Evolutionary conservation across 2,329 filamentous ascomycete genomes (phyloP).

Genomic region (Fusarium clavum): DNA sequence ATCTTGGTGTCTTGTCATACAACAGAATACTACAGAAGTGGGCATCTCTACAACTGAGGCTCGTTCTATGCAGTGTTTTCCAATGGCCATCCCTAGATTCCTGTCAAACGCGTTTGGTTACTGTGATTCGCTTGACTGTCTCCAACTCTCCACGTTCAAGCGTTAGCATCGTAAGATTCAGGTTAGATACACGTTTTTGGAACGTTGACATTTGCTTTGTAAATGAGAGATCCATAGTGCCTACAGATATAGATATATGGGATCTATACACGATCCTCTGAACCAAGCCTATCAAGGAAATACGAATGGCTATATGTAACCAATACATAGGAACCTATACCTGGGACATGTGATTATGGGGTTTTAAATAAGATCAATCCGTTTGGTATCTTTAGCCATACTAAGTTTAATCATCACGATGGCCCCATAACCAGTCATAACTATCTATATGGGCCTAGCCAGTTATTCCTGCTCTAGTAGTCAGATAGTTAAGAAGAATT

Average conservation of each 20-base stretch:
- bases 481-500: background rate
- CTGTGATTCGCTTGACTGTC: background rate
- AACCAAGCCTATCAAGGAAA: background rate
- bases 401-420: background rate
- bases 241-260: background rate
- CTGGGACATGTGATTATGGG: background rate
- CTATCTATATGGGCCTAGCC: background rate
- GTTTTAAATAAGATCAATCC: background rate
- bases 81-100: background rate
- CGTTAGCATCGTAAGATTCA: fast-evolving
- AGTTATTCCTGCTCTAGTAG: background rate
- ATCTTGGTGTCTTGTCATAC: background rate
- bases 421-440: background rate
- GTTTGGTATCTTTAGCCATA: background rate
- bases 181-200: background rate
- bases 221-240: background rate
- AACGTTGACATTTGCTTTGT: background rate
- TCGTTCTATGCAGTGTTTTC: background rate
- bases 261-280: background rate
- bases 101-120: background rate
- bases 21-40: background rate
- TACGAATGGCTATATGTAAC: background rate
- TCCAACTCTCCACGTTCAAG: background rate
- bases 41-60: background rate
- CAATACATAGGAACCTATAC: background rate